These are phyloP conservation scores for Trichoderma sp. DNA, from an alignment of 2,329 filamentous ascomycete species.

Conservation along the genomic window DNA sequence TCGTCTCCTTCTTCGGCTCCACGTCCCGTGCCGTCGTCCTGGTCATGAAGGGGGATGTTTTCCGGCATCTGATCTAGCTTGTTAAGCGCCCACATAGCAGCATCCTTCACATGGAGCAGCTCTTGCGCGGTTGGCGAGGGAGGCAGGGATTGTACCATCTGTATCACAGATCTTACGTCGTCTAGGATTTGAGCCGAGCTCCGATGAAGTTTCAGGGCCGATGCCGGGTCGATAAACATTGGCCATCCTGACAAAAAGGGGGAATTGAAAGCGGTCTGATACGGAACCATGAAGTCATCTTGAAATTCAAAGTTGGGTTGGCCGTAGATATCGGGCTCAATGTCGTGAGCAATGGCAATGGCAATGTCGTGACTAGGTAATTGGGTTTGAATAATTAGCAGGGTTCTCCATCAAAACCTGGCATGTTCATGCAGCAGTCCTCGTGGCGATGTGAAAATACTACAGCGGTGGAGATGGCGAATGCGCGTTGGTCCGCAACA, in stretches of 20 bases:
- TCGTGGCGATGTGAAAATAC: background rate
- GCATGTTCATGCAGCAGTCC: background rate
- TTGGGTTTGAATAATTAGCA: conserved; percentile 29
- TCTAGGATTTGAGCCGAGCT: conserved; percentile 56
- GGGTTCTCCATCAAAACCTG: background rate
- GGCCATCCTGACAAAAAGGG: conserved; percentile 51
- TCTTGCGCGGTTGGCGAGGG: conserved; percentile 41
- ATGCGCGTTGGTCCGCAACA: conserved; percentile 4
- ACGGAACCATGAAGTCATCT: conserved; percentile 45
- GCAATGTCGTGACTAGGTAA: conserved; percentile 50
- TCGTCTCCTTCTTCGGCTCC: conserved; percentile 15
- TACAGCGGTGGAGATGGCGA: background rate
- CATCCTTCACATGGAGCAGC: conserved; percentile 45
- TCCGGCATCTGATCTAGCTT: conserved; percentile 43
- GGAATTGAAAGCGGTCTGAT: conserved; percentile 52
- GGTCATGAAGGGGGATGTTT: conserved; percentile 18
- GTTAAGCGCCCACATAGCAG: conserved; percentile 47
- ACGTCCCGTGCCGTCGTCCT: background rate
- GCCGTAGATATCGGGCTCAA: conserved; percentile 47
- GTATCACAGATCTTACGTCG: conserved; percentile 54
- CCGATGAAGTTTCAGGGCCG: conserved; percentile 50
- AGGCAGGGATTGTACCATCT: conserved; percentile 48
- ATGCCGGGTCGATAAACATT: conserved; percentile 48
- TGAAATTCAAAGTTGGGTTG: conserved; percentile 48
- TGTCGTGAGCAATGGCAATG: conserved; percentile 54